Base-by-base conservation (phyloP, 1,284 basidiomycete species). In the Exsudoporus floridanus region DNA sequence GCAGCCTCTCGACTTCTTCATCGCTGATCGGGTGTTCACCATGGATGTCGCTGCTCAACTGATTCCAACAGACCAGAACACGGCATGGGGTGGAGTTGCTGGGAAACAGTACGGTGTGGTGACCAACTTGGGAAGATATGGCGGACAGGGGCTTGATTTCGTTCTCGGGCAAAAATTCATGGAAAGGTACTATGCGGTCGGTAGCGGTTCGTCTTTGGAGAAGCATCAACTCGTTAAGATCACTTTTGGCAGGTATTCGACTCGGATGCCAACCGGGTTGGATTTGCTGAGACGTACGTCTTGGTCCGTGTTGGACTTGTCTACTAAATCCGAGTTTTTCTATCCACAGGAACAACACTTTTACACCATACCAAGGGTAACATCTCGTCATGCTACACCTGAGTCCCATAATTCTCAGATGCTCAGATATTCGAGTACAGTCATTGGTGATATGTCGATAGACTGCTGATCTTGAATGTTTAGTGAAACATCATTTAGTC, bases 271-370 rank as follows among this genome's bases (percentile, higher is more conserved):
- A 46, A 46, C 3, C 62, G 56, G 1, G 44, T 70, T 44, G 64
- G 65, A 27, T 63, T 68, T 42, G 63, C 64, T 10, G 46, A 55
- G 31, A 68, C 65, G 67, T 69, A 28, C 47, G 59, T 64, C 35
- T 16, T 14, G n/a, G 27, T 42, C 8, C 5, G 0, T 39, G 5
- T 33, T 14, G 9, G 31, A 28, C 7, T 1, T 7, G 8, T 33
- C 27, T n/a, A 12, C 27, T n/a, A 12, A 14, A 35, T 50, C 21
- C 53, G 21, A 53, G 19, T 18, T 27, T 23, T 23, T 6, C 6
- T 10, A 16, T 37, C 16, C 18, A 28, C 30, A 63, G 62, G 33
- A 65, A 52, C 1, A 46, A 60, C 21, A 60, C 59, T 6, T 52
- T 46, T 40, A 41, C 49, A 16, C 27, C 19, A 7, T 40, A 41